Evolutionary conservation across 805 yeast species (phyloP).

Genomic region (Candida argentea): DNA sequence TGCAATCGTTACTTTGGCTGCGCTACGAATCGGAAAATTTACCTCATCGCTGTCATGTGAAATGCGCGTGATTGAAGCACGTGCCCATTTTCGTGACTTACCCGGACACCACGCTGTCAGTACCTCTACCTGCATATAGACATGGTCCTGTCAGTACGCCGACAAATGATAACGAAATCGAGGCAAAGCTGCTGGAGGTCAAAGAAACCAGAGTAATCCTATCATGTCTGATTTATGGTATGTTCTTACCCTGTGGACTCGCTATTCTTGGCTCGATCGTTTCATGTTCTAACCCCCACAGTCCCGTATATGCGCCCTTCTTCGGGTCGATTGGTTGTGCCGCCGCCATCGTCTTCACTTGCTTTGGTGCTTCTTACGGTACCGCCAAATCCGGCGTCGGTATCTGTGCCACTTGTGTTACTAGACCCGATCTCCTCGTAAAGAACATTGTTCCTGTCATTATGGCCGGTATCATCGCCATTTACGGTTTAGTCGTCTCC

Average conservation of each 20-base stretch:
- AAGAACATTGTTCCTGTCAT: constrained; percentile 93
- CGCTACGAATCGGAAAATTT: too few relatives aligned
- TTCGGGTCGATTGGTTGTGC: constrained; percentile 99
- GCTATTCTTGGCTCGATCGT: not conserved
- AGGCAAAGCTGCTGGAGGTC: too few relatives aligned
- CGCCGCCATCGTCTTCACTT: constrained; percentile 96
- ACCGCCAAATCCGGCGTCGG: constrained; percentile 99
- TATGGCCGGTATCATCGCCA: constrained; percentile 99
- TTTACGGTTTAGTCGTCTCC: constrained; percentile 93
- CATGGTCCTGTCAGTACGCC: too few relatives aligned
- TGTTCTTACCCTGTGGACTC: constrained; percentile 17
- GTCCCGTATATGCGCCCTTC: constrained; percentile 54
- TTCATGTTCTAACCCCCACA: constrained; percentile 15
- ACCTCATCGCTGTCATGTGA: constrained; percentile 1
- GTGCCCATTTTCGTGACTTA: too few relatives aligned
- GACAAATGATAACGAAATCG: too few relatives aligned
- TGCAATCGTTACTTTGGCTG: not conserved
- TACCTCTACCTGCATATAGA: too few relatives aligned
- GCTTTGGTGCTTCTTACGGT: constrained; percentile 98
- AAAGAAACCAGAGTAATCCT: too few relatives aligned
- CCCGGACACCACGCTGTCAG: too few relatives aligned
- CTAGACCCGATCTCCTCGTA: constrained; percentile 93
- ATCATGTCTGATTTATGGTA: constrained; percentile 79
- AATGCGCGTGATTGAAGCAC: too few relatives aligned
- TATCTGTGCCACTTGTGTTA: constrained; percentile 95